phyloP scores from a whole-genome alignment of 83 land plant genomes.

The Larix sibirica region DNA sequence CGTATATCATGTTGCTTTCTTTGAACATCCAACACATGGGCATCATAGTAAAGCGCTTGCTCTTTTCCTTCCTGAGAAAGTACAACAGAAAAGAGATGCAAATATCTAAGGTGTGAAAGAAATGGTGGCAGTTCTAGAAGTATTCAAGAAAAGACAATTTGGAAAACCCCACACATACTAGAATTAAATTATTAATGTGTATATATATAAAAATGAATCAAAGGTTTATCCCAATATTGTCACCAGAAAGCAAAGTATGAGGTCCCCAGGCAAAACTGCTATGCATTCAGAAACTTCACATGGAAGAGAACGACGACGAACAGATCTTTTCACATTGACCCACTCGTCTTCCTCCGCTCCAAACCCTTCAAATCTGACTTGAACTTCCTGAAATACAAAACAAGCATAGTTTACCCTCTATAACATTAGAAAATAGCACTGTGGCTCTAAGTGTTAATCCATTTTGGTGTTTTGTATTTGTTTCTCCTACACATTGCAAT shows the following conservation, averaged over 20 bases:
- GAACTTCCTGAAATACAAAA: conserved; percentile 25
- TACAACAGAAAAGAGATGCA: background rate
- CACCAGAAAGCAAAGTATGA: conserved; percentile 35
- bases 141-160: background rate
- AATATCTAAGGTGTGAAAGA: background rate
- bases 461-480: background rate
- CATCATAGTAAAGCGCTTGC: conserved; percentile 36
- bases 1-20: conserved; percentile 26
- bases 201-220: background rate
- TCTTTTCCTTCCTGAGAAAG: conserved; percentile 31
- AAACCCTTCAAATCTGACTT: conserved; percentile 29
- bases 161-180: background rate
- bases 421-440: background rate
- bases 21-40: conserved; percentile 24
- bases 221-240: background rate
- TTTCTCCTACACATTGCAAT: background rate
- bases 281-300: conserved; percentile 29
- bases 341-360: conserved; percentile 36
- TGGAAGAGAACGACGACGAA: conserved; percentile 33
- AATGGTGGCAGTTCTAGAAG: background rate
- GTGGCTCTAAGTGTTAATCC: background rate
- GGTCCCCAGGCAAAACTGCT: conserved; percentile 28
- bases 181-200: background rate
- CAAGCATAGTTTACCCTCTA: background rate
- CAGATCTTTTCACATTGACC: conserved; percentile 28